Evolutionary conservation across 805 yeast genomes (phyloP).

Genomic region (Zygosaccharomyces bisporus): DNA sequence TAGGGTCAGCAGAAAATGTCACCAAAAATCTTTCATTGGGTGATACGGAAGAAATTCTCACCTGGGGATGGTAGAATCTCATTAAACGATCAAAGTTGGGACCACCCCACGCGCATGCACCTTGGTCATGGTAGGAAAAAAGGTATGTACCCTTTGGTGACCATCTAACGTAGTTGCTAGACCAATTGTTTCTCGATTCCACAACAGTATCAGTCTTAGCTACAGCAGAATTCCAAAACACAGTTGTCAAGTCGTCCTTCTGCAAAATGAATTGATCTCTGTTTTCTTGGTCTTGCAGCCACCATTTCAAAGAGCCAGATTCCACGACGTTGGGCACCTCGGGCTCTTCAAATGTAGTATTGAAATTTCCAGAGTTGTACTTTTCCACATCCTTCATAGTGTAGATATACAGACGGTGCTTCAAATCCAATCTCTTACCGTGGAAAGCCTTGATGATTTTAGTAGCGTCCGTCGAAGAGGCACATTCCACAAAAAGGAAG

Average conservation of each 20-base stretch:
- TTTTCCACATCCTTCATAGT: slow-evolving; percentile 77
- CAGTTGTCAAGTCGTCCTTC: slow-evolving; percentile 73
- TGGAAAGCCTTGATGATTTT: slow-evolving; percentile 77
- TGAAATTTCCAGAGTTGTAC: slow-evolving; percentile 61
- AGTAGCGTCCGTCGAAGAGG: slow-evolving; percentile 59
- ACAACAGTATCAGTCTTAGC: slow-evolving; percentile 71
- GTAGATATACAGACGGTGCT: slow-evolving; percentile 85
- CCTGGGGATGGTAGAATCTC: slow-evolving; percentile 85
- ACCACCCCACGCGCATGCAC: slow-evolving; percentile 97
- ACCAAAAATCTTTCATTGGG: slow-evolving; percentile 89
- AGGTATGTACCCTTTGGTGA: slow-evolving; percentile 91
- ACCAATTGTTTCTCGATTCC: slow-evolving; percentile 80
- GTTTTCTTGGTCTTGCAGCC: slow-evolving; percentile 85
- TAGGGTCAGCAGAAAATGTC: slow-evolving; percentile 84
- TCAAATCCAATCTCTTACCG: slow-evolving; percentile 88
- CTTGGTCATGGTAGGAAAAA: slow-evolving; percentile 87
- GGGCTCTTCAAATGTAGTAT: slow-evolving; percentile 67
- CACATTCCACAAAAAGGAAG: slow-evolving; percentile 78
- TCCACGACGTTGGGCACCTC: slow-evolving; percentile 65
- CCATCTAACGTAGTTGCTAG: slow-evolving; percentile 81
- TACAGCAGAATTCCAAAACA: slow-evolving; percentile 77
- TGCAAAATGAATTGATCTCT: slow-evolving; percentile 89
- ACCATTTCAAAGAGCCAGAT: slow-evolving; percentile 78
- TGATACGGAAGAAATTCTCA: slow-evolving; percentile 83
- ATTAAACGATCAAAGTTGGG: slow-evolving; percentile 64